Evolutionary conservation across 371 early-diverging fungal species (phyloP).

Genomic region (Mortierella sp.): DNA sequence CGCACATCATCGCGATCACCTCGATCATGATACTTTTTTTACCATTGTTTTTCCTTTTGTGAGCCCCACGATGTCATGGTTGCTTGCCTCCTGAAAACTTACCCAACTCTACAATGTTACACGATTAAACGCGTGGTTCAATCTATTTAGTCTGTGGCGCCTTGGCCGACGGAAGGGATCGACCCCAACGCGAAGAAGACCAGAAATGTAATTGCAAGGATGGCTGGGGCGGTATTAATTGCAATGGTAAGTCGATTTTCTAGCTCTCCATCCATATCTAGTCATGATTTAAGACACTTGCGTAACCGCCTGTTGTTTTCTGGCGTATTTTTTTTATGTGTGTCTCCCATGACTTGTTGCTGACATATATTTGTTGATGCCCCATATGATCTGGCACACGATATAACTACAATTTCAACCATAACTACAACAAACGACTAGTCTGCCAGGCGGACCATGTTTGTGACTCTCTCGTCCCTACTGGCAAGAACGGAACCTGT

Average conservation of each 20-base stretch:
- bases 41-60: not conserved
- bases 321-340: not conserved
- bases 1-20: not conserved
- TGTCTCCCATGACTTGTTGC: not conserved
- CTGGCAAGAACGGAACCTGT: slow-evolving; percentile 86
- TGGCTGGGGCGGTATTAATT: slow-evolving; percentile 94
- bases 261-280: not conserved
- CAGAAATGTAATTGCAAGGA: slow-evolving; percentile 82
- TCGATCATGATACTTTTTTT: not conserved
- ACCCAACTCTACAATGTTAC: not conserved
- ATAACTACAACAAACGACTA: slow-evolving; percentile 38
- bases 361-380: not conserved
- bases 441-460: slow-evolving; percentile 83
- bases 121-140: not conserved
- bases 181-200: slow-evolving; percentile 69
- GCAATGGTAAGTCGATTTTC: slow-evolving; percentile 73
- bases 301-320: not conserved
- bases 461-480: slow-evolving; percentile 83
- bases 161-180: slow-evolving; percentile 73
- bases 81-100: not conserved
- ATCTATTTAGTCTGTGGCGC: slow-evolving; percentile 72
- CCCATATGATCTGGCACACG: not conserved
- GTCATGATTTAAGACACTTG: slow-evolving; percentile 1
- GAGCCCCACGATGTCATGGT: slow-evolving; percentile 2
- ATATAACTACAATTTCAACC: not conserved